phyloP scores from a whole-genome alignment of 345 rosid genomes.

The Brassica juncea region DNA sequence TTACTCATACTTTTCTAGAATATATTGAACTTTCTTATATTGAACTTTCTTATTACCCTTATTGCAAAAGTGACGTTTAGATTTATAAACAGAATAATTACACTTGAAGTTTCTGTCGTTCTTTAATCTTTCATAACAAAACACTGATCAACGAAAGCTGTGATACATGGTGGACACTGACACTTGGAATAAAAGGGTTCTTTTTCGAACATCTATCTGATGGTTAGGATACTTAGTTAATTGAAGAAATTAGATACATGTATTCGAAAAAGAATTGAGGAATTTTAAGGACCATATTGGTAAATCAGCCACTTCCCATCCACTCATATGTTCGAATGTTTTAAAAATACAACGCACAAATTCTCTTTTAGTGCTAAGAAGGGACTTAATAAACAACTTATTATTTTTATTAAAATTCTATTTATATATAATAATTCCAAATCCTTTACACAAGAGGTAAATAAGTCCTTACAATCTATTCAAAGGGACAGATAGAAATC shows the following conservation, averaged over 20 bases:
- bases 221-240: neutral
- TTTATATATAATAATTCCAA: too few species aligned
- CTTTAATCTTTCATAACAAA: neutral
- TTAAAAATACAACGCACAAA: conserved; percentile 10
- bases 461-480: too few species aligned
- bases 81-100: conserved; percentile 12
- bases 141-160: conserved; percentile 21
- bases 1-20: conserved; percentile 7
- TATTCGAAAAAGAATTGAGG: conserved; percentile 1
- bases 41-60: conserved; percentile 25
- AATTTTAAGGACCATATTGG: conserved; percentile 8
- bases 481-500: too few species aligned
- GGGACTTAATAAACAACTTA: neutral
- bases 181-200: conserved; percentile 17
- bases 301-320: conserved; percentile 34
- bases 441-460: too few species aligned
- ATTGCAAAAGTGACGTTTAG: conserved; percentile 31
- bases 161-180: conserved; percentile 32
- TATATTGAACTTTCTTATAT: neutral
- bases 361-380: conserved; percentile 24
- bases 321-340: conserved; percentile 32
- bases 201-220: neutral
- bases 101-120: conserved; percentile 17
- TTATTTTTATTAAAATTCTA: too few species aligned
- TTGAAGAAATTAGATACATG: neutral